Base-by-base conservation (phyloP, 768 basidiomycete species). In the Mycena vulgaris region DNA sequence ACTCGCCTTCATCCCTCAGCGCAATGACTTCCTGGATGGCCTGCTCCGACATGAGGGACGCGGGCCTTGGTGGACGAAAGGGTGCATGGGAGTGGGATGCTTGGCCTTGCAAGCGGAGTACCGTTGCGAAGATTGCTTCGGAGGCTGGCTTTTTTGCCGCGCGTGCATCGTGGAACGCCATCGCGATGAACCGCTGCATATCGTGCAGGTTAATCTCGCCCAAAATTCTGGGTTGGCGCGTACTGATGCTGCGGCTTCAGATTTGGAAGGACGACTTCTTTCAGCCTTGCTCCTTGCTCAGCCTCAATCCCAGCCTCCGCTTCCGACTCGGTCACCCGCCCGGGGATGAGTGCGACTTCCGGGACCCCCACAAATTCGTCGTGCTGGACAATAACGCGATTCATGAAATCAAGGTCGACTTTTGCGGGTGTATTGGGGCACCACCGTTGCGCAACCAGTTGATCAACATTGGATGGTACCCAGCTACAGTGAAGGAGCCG, bases 341-440 rank as follows among this genome's bases (percentile, higher is more conserved):
- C 7, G 58, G 63, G 6, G 51, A 55, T 6, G 30, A 53, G 6
- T 77, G 77, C 55, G 57, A 67, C 10, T 63, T 69, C 16, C 27
- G 23, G 9, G 7, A 53, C 5, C 64, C 56, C 5, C 63, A 63
- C 35, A 33, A 27, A 3, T 73, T 79, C 23, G 51, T 74, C 25
- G 73, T 80, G 1, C 49, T 80, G 19, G 55, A 76, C 37, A 65
- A 55, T 21, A 77, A 77, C 51, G 72, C 72, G 7, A 58, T 79
- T 7, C 79, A 80, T 48, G 14, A 25, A 0, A 17, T 80, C 3
- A 14, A 60, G 3, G 30, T 78, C 5, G 61, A 71, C 33, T 76
- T 75, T 33, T 53, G 51, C 14, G 51, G 51, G 2, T 53, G 51
- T 30, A 13, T 33, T 3, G 51, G 51, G 3, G 30, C 30, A 31